Base-by-base conservation (phyloP, 1,284 basidiomycete species). In the Naganishia liquefaciens region DNA sequence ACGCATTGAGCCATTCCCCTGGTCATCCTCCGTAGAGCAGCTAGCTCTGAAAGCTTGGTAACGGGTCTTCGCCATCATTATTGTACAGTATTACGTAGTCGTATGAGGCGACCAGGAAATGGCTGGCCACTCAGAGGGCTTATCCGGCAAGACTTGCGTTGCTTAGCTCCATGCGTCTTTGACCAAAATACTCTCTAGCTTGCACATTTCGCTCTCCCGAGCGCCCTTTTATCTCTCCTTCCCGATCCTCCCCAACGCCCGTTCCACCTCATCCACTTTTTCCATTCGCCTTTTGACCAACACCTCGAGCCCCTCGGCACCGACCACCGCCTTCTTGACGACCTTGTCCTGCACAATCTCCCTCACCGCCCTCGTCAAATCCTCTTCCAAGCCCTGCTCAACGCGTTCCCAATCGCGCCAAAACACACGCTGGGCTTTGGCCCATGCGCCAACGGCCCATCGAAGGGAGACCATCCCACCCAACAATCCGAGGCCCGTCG, bases 371-470 rank as follows among this genome's bases (percentile, higher is more conserved):
- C 30, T 27, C 27, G 47, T 50, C 44, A 65, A 28, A 79, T 93
- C 91, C 54, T 88, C 82, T 68, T 85, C 83, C 55, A 91, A 78
- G 10, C 90, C 88, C 57, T 85, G 81, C 4, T 84, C 84, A 3
- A 91, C 83, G 49, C 91, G 81, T 37, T 75, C 74, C 82, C 87
- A 90, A 75, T 91, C 88, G 60, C 82, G 82, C 85, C 85, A 85
- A 87, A 90, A 93, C 54, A 77, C 79, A 61, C 74, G 80, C 76
- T 90, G 88, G 2, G 86, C 86, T 68, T 80, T 83, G 60, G 87
- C 86, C 89, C 90, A 93, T 65, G 81, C 80, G 3, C 84, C 84
- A 21, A 89, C 82, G 7, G 85, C 86, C 84, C 88, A 87, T 28
- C 88, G 81, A 42, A 91, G 66, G 27, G 86, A 84, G 0, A 76